Evolutionary conservation across 1,284 basidiomycete species (phyloP).

Genomic region (Ganoderma meredithae): DNA sequence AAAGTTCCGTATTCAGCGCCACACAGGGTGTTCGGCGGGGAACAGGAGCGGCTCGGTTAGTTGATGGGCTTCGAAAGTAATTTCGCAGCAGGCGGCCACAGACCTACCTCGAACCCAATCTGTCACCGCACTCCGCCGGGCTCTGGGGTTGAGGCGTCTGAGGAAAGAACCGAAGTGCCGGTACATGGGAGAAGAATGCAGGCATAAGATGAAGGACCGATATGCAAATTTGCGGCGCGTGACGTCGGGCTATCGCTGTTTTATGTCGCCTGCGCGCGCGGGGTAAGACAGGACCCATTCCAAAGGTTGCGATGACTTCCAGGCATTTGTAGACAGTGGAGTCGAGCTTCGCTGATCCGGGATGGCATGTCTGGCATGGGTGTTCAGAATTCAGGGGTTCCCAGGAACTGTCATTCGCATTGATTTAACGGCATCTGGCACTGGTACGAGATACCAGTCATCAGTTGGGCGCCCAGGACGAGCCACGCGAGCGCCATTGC

Average conservation of each 20-base stretch:
- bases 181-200: background rate
- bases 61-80: background rate
- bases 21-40: background rate
- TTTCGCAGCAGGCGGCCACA: background rate
- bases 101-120: background rate
- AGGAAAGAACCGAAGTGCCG: background rate
- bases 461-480: too few species aligned
- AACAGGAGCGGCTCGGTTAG: slow-evolving; percentile 1
- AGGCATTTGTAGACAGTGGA: slow-evolving; percentile 3
- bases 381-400: background rate
- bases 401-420: background rate
- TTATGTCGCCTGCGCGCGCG: background rate
- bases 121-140: background rate
- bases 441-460: background rate
- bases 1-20: slow-evolving; percentile 20
- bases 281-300: background rate
- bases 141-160: background rate
- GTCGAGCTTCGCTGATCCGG: background rate
- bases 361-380: background rate
- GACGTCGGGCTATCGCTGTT: background rate
- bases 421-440: slow-evolving; percentile 3
- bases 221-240: background rate
- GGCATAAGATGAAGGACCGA: background rate
- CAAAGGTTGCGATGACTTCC: background rate
- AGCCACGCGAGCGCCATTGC: background rate